phyloP scores from a whole-genome alignment of 2,329 filamentous ascomycete genomes.

The Aureobasidium uvarum region DNA sequence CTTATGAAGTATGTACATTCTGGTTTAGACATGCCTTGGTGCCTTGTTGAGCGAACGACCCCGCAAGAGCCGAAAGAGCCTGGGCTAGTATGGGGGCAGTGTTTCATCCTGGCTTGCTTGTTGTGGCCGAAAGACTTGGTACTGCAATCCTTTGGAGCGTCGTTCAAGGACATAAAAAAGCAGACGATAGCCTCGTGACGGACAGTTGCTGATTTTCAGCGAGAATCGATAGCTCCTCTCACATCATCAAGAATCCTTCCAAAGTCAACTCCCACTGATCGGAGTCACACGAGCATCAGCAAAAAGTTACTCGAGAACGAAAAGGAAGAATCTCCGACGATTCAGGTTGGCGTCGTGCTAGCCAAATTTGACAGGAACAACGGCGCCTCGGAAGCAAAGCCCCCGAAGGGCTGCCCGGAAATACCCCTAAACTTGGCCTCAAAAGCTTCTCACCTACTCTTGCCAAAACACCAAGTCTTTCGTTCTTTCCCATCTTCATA shows the following conservation, averaged over 20 bases:
- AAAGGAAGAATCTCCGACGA: background rate
- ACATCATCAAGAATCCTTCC: background rate
- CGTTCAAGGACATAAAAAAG: background rate
- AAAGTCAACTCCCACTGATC: background rate
- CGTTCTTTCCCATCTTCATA: background rate
- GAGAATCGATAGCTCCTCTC: background rate
- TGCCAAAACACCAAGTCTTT: background rate
- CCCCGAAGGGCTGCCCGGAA: background rate
- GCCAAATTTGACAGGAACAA: slow-evolving; percentile 8
- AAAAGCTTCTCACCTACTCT: slow-evolving; percentile 11
- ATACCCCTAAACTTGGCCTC: slow-evolving; percentile 17
- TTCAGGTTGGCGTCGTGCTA: background rate
- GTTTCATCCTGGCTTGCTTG: slow-evolving; percentile 9
- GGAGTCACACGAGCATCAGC: slow-evolving; percentile 2
- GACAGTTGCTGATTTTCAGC: background rate
- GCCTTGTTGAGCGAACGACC: background rate
- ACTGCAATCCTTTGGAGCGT: background rate
- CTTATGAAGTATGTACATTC: background rate
- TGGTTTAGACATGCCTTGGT: background rate
- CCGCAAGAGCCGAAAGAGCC: slow-evolving; percentile 11
- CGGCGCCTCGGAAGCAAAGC: slow-evolving; percentile 5
- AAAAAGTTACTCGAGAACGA: background rate
- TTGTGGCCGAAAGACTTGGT: slow-evolving; percentile 6
- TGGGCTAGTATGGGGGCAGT: slow-evolving; percentile 1
- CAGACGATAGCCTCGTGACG: background rate